These are phyloP conservation scores for Biscogniauxia marginata DNA, from an alignment of 2,329 filamentous ascomycete genomes.

Conservation along the genomic window DNA sequence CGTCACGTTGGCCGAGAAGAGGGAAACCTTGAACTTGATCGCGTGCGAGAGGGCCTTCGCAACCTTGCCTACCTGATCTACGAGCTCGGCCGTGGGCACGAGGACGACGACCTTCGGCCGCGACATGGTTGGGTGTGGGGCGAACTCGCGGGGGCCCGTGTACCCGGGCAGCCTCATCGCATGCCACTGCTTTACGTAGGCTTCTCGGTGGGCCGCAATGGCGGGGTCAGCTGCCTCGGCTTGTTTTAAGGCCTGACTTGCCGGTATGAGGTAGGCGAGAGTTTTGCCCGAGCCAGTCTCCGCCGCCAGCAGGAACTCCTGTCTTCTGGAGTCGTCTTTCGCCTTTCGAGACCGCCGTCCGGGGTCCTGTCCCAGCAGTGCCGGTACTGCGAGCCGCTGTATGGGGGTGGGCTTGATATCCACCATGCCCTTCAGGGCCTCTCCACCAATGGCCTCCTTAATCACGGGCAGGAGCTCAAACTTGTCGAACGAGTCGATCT, in stretches of 20 bases:
- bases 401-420: constrained; percentile 83
- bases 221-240: constrained; percentile 62
- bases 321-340: constrained; percentile 34
- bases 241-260: constrained; percentile 80
- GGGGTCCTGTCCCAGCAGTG: constrained; percentile 61
- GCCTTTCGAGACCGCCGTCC: constrained; percentile 34
- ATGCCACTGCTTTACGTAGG: constrained; percentile 54
- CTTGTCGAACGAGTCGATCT: constrained; percentile 76
- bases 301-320: constrained; percentile 79
- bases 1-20: constrained; percentile 75
- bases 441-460: constrained; percentile 66
- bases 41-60: constrained; percentile 81
- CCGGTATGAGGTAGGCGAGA: constrained; percentile 83
- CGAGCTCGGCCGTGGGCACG: constrained; percentile 89
- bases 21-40: constrained; percentile 81
- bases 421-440: constrained; percentile 72
- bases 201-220: constrained; percentile 56
- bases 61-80: constrained; percentile 78
- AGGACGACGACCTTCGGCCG: constrained; percentile 82
- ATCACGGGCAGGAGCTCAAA: constrained; percentile 73
- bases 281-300: constrained; percentile 98
- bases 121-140: constrained; percentile 70
- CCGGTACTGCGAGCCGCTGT: constrained; percentile 84
- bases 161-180: constrained; percentile 53
- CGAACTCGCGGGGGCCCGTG: constrained; percentile 64